phyloP scores from a whole-genome alignment of 2,329 filamentous ascomycete species.

The Alternaria triticimaculans region DNA sequence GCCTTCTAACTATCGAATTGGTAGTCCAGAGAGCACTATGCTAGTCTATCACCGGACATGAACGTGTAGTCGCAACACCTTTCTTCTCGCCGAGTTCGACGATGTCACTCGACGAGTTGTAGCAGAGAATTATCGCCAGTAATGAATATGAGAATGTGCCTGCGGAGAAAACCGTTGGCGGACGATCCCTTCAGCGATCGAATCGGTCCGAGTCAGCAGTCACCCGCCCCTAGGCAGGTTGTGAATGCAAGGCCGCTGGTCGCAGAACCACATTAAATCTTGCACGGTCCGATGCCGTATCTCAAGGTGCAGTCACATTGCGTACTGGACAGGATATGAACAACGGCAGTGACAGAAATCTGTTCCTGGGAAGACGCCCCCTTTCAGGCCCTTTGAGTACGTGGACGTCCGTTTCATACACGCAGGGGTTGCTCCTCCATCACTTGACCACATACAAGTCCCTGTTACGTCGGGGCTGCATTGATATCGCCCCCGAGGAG shows the following conservation, averaged over 20 bases:
- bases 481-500: not conserved
- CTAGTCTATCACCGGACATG: not conserved
- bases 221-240: not conserved
- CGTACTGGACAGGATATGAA: not conserved
- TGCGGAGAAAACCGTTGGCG: not conserved
- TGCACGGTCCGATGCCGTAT: not conserved
- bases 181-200: not conserved
- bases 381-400: not conserved
- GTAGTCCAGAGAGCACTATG: not conserved
- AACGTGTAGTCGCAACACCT: not conserved
- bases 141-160: not conserved
- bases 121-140: not conserved
- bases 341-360: not conserved
- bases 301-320: not conserved
- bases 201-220: not conserved
- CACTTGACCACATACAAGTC: not conserved
- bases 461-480: not conserved
- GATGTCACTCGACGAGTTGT: accelerated
- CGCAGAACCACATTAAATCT: not conserved
- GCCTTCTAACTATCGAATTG: not conserved
- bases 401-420: not conserved
- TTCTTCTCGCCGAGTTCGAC: not conserved
- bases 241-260: not conserved
- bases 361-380: not conserved
- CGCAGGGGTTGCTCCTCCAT: not conserved